Evolutionary conservation across 1,284 basidiomycete genomes (phyloP).

Genomic region (Gymnopus androsaceus): DNA sequence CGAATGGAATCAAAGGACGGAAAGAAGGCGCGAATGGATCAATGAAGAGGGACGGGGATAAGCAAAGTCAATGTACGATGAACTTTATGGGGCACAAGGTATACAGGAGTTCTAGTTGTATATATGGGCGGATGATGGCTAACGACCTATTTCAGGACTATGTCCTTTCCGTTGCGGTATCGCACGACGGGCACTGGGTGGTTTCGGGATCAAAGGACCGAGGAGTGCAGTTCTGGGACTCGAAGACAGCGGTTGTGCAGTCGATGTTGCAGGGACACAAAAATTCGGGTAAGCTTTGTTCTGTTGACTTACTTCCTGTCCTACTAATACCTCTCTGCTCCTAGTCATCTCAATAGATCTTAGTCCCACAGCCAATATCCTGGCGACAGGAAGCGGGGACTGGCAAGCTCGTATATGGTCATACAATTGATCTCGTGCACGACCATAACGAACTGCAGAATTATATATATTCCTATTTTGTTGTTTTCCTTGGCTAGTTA

Average conservation of each 20-base stretch:
- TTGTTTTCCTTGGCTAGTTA: too few relatives aligned
- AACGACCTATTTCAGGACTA: conserved; percentile 55
- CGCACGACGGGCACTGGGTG: conserved; percentile 85
- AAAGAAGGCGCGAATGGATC: conserved; percentile 43
- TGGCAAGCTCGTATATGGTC: conserved; percentile 80
- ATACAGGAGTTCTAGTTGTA: conserved; percentile 23
- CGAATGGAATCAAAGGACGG: conserved; percentile 32
- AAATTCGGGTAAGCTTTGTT: conserved; percentile 62
- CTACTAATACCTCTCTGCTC: neutral
- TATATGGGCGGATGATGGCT: conserved; percentile 10
- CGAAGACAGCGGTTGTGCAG: conserved; percentile 71
- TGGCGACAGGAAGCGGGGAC: conserved; percentile 89
- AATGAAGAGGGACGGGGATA: conserved; percentile 31
- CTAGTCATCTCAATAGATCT: conserved; percentile 85
- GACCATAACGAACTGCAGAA: too few relatives aligned
- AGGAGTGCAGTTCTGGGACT: conserved; percentile 88
- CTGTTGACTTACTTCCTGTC: neutral
- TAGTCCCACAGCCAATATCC: conserved; percentile 69
- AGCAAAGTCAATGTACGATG: conserved; percentile 60
- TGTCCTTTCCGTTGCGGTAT: conserved; percentile 78
- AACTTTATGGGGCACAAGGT: conserved; percentile 88
- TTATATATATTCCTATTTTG: too few relatives aligned
- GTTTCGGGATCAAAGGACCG: conserved; percentile 92
- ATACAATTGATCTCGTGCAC: conserved; percentile 29
- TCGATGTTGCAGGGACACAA: conserved; percentile 90